These are phyloP conservation scores for Bassia scoparia DNA, from an alignment of 148 eudicot genomes.

Conservation along the genomic window DNA sequence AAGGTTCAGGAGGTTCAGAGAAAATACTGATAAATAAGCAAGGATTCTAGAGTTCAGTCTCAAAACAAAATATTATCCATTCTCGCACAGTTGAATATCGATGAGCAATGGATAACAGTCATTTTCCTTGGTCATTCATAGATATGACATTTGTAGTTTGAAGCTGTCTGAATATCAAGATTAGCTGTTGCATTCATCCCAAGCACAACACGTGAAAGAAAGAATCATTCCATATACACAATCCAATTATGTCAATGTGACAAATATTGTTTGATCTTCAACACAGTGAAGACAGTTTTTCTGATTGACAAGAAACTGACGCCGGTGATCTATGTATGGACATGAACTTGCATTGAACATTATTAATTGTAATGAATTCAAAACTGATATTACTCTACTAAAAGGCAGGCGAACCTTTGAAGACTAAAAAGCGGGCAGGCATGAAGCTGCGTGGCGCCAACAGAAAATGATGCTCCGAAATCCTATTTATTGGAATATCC, in stretches of 20 bases:
- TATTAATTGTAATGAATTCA: not conserved
- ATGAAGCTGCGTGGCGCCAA: conserved; percentile 86
- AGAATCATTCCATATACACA: conserved; percentile 11
- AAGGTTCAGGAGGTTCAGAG: too few species aligned
- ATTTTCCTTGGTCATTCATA: conserved; percentile 71
- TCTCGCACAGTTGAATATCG: conserved; percentile 77
- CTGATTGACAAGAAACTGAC: not conserved
- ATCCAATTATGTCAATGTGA: not conserved
- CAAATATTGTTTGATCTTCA: not conserved
- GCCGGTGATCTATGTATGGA: not conserved
- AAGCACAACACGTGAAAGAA: conserved; percentile 79
- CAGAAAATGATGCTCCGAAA: conserved; percentile 73
- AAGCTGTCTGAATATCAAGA: conserved; percentile 77
- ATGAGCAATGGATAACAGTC: conserved; percentile 90
- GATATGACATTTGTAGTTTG: conserved; percentile 67
- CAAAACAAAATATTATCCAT: conserved; percentile 83
- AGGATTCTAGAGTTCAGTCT: conserved; percentile 68
- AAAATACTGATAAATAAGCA: not conserved
- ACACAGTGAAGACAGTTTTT: not conserved
- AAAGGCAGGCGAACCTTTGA: conserved; percentile 47
- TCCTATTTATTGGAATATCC: conserved; percentile 61
- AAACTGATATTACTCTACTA: not conserved
- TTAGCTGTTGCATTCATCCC: conserved; percentile 99
- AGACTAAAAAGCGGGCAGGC: conserved; percentile 97
- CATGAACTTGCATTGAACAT: not conserved